Base-by-base conservation (phyloP, 2,329 filamentous ascomycete genomes). In the Fusarium heterosporum region DNA sequence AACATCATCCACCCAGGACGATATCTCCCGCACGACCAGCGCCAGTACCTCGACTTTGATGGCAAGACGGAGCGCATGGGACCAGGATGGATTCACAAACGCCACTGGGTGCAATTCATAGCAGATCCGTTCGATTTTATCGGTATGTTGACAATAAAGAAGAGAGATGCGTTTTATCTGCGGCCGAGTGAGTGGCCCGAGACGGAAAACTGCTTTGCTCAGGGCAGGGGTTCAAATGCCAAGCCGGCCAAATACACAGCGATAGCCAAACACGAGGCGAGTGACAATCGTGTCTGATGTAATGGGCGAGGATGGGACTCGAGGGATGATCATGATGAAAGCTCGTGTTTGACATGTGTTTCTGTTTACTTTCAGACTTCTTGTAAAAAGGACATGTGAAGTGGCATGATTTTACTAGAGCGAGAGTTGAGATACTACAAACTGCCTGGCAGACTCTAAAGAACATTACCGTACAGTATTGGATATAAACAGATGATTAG, bases 1-100 rank as follows among this genome's bases (percentile, higher is more conserved):
- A 84, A 84, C 60, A 54, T 78, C 1, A 74, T 76, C 22, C 78
- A 83, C 58, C 81, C 82, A 0, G 80, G 80, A 45, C 73, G 77
- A 4, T 80, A 74, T 57, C 69, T 84, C 2, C 82, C 82, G 0
- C 63, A 65, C 38, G 66, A 79, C 47, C 72, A 75, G 26, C 76
- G 73, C 19, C 73, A 82, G 11, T 81, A 81, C 66, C 73, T 83
- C 12, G 76, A 76, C 12, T 72, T 69, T 43, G 80, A 83, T 56
- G 80, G 80, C 12, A 76, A 74, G 19, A 78, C 76, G 8, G 78
- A 74, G 34, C 64, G 66, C 2, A 66, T 72, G 69, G 71, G 70
- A 17, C 71, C 70, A 26, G 70, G 71, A 17, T 73, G 70, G 71
- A 64, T 72, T 29, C 68, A 73, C 41, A 69, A 69, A 45, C 61